Base-by-base conservation (phyloP, 495 filamentous ascomycete genomes). In the Annulohypoxylon stygium region DNA sequence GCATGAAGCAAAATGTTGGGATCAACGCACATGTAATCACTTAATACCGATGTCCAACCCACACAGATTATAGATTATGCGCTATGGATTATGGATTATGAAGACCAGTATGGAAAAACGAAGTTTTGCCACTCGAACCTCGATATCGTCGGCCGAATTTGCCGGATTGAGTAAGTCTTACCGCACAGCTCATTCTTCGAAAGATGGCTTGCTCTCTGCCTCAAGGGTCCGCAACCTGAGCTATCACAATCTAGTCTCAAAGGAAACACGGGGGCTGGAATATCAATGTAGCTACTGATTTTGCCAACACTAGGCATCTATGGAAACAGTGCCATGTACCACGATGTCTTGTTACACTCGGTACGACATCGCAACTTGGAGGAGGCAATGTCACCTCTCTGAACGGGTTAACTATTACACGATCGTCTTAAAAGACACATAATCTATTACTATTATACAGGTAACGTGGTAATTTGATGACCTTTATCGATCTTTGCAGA, bases 101-200 rank as follows among this genome's bases (percentile, higher is more conserved):
- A 18, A 51, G 11, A 11, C 51, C 2, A 51, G 12, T 11, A 65
- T 54, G 16, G 37, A 26, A 69, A 54, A 60, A 14, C 37, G 36
- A 51, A 18, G 48, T 55, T 39, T 70, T n/a, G 65, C 61, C 71
- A 66, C 71, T 53, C 11, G 16, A 60, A 26, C 16, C 30, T 58
- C 50, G 33, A 63, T 6, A 37, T 23, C 50, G 12, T 36, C 30
- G 48, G 11, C 20, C 34, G 43, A 14, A 8, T 39, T 61, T 69
- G 37, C 71, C 66, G 43, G 50, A 70, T 74, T 9, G 39, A 74
- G 71, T 39, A 74, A 18, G 61, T 69, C 14, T 65, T 74, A 41
- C 71, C 61, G 71, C 43, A 7, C 51, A 41, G n/a, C 20, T 25
- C 23, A 12, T 41, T 59, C 20, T 39, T 71, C 55, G 54, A 66